Percentiles rank a stretch among this genome's conserved stretches.
phyloP scores from a whole-genome alignment of 2,329 filamentous ascomycete genomes.

The Aspergillus oerlinghausenensis region DNA sequence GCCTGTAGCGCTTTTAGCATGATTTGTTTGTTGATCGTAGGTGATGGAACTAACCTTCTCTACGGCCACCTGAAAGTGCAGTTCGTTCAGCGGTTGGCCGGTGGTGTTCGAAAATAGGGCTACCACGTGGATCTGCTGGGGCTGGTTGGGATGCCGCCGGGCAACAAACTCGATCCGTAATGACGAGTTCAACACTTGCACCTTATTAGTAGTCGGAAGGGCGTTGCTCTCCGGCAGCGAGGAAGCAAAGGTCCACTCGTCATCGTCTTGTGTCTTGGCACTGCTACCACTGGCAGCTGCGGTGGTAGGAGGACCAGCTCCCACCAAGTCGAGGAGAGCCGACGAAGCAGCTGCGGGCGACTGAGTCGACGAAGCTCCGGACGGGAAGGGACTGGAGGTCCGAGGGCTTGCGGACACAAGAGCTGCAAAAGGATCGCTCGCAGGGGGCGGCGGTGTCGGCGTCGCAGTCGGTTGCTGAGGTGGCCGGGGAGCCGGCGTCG shows the following conservation, averaged over 20 bases:
- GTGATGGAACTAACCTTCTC: slow-evolving; percentile 64
- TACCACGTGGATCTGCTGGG: slow-evolving; percentile 61
- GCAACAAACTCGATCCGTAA: slow-evolving; percentile 72
- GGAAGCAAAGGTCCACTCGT: slow-evolving; percentile 93
- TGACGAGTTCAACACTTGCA: slow-evolving; percentile 64
- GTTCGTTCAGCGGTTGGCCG: slow-evolving; percentile 63
- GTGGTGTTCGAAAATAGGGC: slow-evolving; percentile 84
- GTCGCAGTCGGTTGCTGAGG: slow-evolving; percentile 25
- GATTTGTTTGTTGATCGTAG: background rate
- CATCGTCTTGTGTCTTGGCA: slow-evolving; percentile 57
- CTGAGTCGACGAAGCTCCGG: slow-evolving; percentile 20
- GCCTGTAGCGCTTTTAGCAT: slow-evolving; percentile 49
- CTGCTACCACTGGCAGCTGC: slow-evolving; percentile 18
- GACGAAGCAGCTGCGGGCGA: slow-evolving; percentile 18
- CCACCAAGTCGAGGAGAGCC: slow-evolving; percentile 32
- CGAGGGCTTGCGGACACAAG: slow-evolving; percentile 51
- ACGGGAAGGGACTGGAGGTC: slow-evolving; percentile 38
- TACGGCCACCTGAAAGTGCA: slow-evolving; percentile 89
- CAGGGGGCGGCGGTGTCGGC: slow-evolving; percentile 31
- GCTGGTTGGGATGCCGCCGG: slow-evolving; percentile 51
- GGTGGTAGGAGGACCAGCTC: slow-evolving; percentile 19
- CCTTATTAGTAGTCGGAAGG: slow-evolving; percentile 58
- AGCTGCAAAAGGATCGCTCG: slow-evolving; percentile 59
- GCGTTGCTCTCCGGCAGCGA: slow-evolving; percentile 61
- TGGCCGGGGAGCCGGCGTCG: slow-evolving; percentile 45